Conservation (phyloP, 2,329 filamentous ascomycete genomes). For the Diaporthe sp. region DNA sequence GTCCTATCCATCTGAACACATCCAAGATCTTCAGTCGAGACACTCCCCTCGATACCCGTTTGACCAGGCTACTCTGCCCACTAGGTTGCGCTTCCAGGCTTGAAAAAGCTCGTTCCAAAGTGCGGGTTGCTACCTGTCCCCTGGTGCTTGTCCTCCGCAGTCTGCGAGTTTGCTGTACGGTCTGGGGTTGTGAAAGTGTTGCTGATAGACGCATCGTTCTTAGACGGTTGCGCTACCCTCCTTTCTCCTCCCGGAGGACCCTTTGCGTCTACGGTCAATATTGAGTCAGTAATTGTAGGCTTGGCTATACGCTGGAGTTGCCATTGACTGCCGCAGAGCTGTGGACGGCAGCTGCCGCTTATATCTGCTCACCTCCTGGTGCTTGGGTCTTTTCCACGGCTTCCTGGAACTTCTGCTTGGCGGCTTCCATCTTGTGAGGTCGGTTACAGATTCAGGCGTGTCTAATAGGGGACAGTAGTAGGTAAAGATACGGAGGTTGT, state of each 20-base stretch:
- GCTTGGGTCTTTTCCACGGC: constrained; percentile 31
- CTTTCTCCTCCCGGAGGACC: constrained; percentile 24
- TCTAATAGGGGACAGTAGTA: neutral
- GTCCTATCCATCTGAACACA: neutral
- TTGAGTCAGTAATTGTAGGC: neutral
- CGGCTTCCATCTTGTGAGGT: neutral
- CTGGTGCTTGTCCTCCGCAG: constrained; percentile 26
- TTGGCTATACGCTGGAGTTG: neutral
- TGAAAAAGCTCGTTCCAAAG: constrained; percentile 32
- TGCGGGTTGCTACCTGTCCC: constrained; percentile 6
- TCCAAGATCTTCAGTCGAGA: neutral
- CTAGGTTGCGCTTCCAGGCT: constrained; percentile 31
- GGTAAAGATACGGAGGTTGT: neutral
- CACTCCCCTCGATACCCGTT: neutral
- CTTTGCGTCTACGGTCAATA: constrained; percentile 18
- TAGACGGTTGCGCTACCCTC: constrained; percentile 32
- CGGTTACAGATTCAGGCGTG: accelerated
- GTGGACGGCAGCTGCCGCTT: neutral
- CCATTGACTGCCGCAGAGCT: neutral
- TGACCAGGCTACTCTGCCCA: accelerated
- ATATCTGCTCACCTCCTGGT: constrained; percentile 28
- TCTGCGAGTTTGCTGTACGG: constrained; percentile 28
- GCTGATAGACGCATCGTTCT: constrained; percentile 38
- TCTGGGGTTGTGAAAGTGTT: constrained; percentile 36
- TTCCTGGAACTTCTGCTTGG: constrained; percentile 36